Conservation (phyloP, 805 yeast species). For the Zygotorulaspora sp. region DNA sequence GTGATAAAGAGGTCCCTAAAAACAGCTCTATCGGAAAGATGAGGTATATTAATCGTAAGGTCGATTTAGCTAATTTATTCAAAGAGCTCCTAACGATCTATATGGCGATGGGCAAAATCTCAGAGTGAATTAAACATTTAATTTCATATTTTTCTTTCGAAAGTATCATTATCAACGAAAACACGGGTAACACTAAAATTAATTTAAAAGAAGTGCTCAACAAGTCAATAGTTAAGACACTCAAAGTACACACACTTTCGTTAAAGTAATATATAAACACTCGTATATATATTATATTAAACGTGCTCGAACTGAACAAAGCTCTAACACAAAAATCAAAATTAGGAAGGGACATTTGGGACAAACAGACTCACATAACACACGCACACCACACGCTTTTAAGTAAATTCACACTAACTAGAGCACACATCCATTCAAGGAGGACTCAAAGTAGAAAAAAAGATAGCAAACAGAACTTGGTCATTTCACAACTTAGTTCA, state of each 20-base stretch:
- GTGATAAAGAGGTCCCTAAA: not conserved
- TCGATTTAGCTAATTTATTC: too few relatives aligned
- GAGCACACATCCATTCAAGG: conserved; percentile 1
- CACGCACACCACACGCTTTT: conserved; percentile 2
- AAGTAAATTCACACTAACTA: not conserved
- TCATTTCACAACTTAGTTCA: not conserved
- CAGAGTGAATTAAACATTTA: not conserved
- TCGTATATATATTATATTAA: too few relatives aligned
- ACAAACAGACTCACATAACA: conserved; percentile 13
- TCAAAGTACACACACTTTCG: conserved; percentile 1
- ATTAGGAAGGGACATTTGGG: conserved; percentile 5
- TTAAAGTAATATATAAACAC: too few relatives aligned
- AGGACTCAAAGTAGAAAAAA: not conserved
- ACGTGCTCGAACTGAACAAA: not conserved
- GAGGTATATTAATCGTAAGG: not conserved
- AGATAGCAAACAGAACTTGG: too few relatives aligned
- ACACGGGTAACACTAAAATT: conserved; percentile 1
- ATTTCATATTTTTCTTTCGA: not conserved
- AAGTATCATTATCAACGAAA: not conserved
- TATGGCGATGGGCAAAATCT: not conserved
- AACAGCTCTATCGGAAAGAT: not conserved
- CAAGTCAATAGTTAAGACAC: not conserved
- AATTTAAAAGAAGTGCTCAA: not conserved
- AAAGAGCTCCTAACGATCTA: too few relatives aligned
- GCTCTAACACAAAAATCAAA: conserved; percentile 1